Evolutionary conservation across 768 basidiomycete species (phyloP), one percentile per base, ranked within the genome.

Genomic region (Suillus hirtellus): DNA sequence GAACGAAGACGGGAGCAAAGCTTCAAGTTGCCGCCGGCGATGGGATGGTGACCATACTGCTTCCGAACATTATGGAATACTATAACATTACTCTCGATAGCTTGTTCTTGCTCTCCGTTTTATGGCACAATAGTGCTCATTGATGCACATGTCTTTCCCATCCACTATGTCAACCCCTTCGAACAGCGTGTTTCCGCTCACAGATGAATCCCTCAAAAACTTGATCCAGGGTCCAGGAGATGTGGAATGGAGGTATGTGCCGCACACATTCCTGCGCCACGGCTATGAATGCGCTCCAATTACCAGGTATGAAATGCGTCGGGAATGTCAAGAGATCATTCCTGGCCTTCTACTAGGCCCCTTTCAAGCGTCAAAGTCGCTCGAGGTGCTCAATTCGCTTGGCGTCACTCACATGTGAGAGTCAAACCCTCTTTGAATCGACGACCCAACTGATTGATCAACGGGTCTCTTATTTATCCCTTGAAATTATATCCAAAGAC

Each of bases 271-370:
- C 59, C 60, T 66, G 54, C 27, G 19, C 27, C 52, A 24, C 17
- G 11, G 60, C 70, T 68, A 60, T 62, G 24, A 40, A 67, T 60
- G 44, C 34, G 24, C 35, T 60, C 10, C 24, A 42, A 19, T 56
- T 31, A 31, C 4, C 52, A 93, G 91, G 70, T 97, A 97, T 71
- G 95, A 96, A 77, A 96, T 97, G 95, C 84, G 95, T 37, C 81
- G 95, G n/a, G 90, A 96, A 70, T 94, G 93, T 69, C 95, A 97
- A 77, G 91, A 95, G 75, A 96, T 96, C 66, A 80, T 93, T 0
- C 89, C 92, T 31, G 86, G 87, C 19, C 86, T 97, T 43, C 80
- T 87, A 34, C 85, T 97, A 7, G 95, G 95, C 0, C 94, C 95
- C 3, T 93, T 95, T 65, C 89, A 92, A 66, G 92, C 90, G 10